These are phyloP conservation scores for Chaetomium olivaceum DNA, from an alignment of 2,329 filamentous ascomycete genomes.

Conservation along the genomic window DNA sequence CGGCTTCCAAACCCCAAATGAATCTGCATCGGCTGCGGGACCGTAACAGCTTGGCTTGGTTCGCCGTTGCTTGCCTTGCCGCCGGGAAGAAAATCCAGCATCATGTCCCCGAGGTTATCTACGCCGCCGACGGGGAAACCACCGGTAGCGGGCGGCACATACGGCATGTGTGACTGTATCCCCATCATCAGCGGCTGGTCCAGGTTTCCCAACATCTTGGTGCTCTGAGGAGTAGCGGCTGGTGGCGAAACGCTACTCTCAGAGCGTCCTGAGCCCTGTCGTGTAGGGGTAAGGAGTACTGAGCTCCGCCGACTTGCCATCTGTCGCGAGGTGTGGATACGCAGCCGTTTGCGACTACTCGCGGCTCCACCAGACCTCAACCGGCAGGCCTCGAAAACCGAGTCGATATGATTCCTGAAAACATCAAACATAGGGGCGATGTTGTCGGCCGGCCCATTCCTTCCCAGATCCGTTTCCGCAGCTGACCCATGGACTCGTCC, in stretches of 20 bases:
- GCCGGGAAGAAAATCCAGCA: not conserved
- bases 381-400: slow-evolving; percentile 23
- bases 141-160: not conserved
- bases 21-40: slow-evolving; percentile 4
- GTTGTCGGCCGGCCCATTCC: not conserved
- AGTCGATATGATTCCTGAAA: slow-evolving; percentile 22
- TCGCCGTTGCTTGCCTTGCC: not conserved
- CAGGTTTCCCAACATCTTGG: slow-evolving; percentile 12
- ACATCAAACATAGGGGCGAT: slow-evolving; percentile 6
- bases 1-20: not conserved
- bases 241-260: slow-evolving; percentile 23
- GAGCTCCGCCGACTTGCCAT: slow-evolving; percentile 1
- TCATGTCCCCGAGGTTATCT: not conserved
- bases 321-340: slow-evolving; percentile 1
- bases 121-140: not conserved
- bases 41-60: not conserved
- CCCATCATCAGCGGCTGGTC: not conserved
- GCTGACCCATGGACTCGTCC: not conserved
- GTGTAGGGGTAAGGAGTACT: not conserved
- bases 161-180: not conserved
- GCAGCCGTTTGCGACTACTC: slow-evolving; percentile 7
- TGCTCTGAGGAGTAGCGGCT: slow-evolving; percentile 15
- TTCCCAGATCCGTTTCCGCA: slow-evolving; percentile 11
- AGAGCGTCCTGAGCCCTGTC: slow-evolving; percentile 8
- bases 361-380: slow-evolving; percentile 5